Conservation (phyloP, 148 eudicot species). For the Dianthus caryophyllus region DNA sequence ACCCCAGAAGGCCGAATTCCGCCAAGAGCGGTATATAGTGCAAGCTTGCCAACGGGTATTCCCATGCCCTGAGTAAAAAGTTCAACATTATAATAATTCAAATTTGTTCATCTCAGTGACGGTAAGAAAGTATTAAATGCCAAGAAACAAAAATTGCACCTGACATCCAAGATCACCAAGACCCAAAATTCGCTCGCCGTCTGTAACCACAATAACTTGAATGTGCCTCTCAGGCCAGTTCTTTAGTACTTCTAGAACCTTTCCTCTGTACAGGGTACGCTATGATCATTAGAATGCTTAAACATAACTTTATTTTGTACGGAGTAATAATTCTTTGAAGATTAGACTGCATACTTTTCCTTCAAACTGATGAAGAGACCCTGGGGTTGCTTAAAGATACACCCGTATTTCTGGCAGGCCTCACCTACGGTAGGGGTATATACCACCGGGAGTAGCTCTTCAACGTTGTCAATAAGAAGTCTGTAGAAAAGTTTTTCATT, state of each 20-base stretch:
- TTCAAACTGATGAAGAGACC: conserved; percentile 90
- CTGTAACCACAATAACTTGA: conserved; percentile 97
- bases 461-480: conserved; percentile 83
- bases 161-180: conserved; percentile 99
- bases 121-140: neutral
- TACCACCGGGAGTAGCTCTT: conserved; percentile 87
- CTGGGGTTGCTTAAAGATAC: conserved; percentile 79
- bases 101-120: neutral
- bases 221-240: conserved; percentile 94
- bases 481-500: conserved; percentile 75
- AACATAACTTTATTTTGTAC: neutral
- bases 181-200: conserved; percentile 94
- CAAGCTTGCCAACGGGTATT: conserved; percentile 91
- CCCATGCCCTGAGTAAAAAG: conserved; percentile 83
- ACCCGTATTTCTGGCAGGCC: conserved; percentile 90
- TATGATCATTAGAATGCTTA: conserved; percentile 6
- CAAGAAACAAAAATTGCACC: conserved; percentile 42
- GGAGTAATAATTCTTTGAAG: neutral
- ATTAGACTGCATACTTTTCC: conserved; percentile 51
- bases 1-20: conserved; percentile 95
- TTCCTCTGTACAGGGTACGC: conserved; percentile 51
- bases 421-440: conserved; percentile 96
- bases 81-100: conserved; percentile 11
- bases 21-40: conserved; percentile 90
- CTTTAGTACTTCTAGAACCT: conserved; percentile 75